Evolutionary conservation across 129 eudicot genomes (phyloP), one percentile per base, ranked within the genome.

Genomic region (Flaveria linearis): DNA sequence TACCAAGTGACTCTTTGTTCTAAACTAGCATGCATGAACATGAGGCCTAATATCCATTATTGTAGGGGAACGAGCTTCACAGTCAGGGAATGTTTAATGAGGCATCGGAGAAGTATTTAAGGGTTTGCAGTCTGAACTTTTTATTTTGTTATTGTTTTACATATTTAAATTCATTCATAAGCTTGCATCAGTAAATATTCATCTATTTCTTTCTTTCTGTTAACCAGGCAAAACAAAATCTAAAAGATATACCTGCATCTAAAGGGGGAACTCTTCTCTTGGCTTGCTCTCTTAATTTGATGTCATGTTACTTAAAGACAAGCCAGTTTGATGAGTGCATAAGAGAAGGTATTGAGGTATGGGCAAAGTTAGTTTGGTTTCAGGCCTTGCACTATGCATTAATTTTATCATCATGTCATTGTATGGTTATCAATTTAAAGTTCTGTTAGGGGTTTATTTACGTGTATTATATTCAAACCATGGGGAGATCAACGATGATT

Each of bases 221-320:
- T 52, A 23, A 41, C 28, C 76, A 94, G 97, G 96, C 97, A 36
- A 91, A 94, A 86, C 89, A 86, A 17, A 91, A 94, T 73, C 80
- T 94, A 69, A 84, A 86, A 83, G 88, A 82, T 22, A 66, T 94
- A 49, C 97, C 93, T 22, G 70, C 82, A 3, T 76, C 97, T 43
- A 91, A 88, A 83, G 91, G 89, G 66, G 83, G 85, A 83, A 73
- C 79, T 72, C 63, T 94, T 68, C 82, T 85, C 17, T 79, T 84
- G 58, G 97, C 96, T 7, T 94, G 98, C 82, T 91, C 98, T 20
- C 91, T 94, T 77, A 94, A 94, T 77, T 72, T 91, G 81, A 94
- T 94, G 98, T 88, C 97, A 52, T 94, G 98, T 73, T 94, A 91
- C 87, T 83, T 94, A 79, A 94, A 94, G 83, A 88, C 91, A 46